phyloP scores from a whole-genome alignment of 257 asterid species.

The Nicotiana tabacum region DNA sequence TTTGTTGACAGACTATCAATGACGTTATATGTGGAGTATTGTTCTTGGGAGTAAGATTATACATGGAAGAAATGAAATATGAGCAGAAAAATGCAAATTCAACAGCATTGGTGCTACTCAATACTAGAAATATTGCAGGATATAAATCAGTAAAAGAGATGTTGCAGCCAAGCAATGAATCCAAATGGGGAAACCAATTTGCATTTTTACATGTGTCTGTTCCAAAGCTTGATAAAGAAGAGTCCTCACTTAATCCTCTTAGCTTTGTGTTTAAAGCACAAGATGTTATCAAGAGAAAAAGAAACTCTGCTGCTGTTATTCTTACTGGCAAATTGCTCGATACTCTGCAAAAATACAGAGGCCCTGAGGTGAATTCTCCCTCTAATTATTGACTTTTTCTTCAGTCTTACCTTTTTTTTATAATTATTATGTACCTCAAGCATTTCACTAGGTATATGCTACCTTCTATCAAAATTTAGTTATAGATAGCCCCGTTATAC shows the following conservation, averaged over 20 bases:
- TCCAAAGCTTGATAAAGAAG: conserved; percentile 28
- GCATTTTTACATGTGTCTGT: conserved; percentile 68
- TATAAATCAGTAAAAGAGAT: conserved; percentile 68
- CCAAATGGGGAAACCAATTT: conserved; percentile 84
- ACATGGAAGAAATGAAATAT: conserved; percentile 44
- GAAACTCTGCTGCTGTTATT: conserved; percentile 49
- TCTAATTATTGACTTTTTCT: no score
- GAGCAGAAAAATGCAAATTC: conserved; percentile 32
- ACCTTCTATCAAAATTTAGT: no score
- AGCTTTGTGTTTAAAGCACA: conserved; percentile 40
- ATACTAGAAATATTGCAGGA: conserved; percentile 66
- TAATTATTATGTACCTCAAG: no score
- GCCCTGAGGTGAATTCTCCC: conserved; percentile 56
- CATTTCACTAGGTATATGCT: no score
- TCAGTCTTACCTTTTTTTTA: no score
- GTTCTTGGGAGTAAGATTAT: conserved; percentile 57
- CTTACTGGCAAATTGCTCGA: conserved; percentile 63
- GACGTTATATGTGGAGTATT: conserved; percentile 73
- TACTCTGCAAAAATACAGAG: conserved; percentile 35
- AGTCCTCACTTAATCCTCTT: conserved; percentile 29
- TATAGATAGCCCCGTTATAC: no score
- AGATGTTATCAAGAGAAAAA: conserved; percentile 35
- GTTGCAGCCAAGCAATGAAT: conserved; percentile 45
- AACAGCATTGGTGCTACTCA: conserved; percentile 68
- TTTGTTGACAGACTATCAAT: conserved; percentile 45